Base-by-base conservation (phyloP, 1,139 yeast genomes). In the Geotrichum bryndzae region DNA sequence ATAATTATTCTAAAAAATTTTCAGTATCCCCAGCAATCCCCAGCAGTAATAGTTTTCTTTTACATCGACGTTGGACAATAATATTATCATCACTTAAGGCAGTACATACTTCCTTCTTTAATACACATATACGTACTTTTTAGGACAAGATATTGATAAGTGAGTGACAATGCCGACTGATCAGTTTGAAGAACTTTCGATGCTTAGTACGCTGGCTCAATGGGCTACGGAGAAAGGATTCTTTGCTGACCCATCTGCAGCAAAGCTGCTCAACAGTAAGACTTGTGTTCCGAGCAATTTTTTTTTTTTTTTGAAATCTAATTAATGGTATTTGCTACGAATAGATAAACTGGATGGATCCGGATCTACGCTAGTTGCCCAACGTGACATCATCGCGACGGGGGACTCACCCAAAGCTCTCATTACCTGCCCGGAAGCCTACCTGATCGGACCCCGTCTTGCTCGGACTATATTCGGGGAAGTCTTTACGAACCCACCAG, bases 381-480 rank as follows among this genome's bases (percentile, higher is more conserved):
- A 35, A 1, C 73, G 60, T 5, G 45, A 55, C 3, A 63, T 71
- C 15, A 11, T 48, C 6, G 64, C 59, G 6, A 61, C 64, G 10
- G 60, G 59, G 2, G 70, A 68, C 13, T 18, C 27, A 13, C 61
- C 63, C 2, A 48, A 56, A 3, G 58, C 59, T n/a, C 63, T 72
- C 15, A 63, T 71, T 18, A 48, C 66, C 11, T 71, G 74, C 53
- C 70, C 72, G 6, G 69, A 66, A 59, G 29, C 57, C 22, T 58
- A 61, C 53, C 52, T 71, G 11, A 65, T 72, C 22, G 73, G 74
- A 1, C 73, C 73, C 3, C 60, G 58, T 53, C 53, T 63, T 33
- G 73, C 72, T 2, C 55, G 60, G 27, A 38, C 54, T 22, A 52
- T 61, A 27, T 69, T 68, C 58, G 65, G 65, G 13, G 60, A 54